Evolutionary conservation across 345 rosid species (phyloP).

Genomic region (Rhizophora apiculata): DNA sequence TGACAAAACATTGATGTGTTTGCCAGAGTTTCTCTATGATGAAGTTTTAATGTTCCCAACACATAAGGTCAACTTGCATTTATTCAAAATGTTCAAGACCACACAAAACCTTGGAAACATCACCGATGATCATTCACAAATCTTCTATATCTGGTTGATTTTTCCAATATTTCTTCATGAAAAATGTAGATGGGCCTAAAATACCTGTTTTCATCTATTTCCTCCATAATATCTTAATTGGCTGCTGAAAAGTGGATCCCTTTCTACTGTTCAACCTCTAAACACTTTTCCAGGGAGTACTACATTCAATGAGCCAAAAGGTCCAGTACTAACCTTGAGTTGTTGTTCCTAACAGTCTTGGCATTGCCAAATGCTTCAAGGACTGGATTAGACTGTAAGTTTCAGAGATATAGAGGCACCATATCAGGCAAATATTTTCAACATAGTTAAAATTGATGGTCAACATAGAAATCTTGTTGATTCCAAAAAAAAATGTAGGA

Average conservation of each 20-base stretch:
- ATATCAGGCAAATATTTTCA: slow-evolving; percentile 22
- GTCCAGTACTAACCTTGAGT: slow-evolving; percentile 61
- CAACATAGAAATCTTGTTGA: slow-evolving; percentile 2
- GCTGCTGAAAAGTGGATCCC: background rate
- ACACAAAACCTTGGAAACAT: background rate
- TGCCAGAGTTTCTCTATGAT: no score
- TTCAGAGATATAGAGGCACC: slow-evolving; percentile 27
- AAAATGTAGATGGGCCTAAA: background rate
- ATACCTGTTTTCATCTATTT: background rate
- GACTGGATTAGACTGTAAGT: slow-evolving; percentile 94
- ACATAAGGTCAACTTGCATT: no score
- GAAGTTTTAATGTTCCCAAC: no score
- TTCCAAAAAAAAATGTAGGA: background rate
- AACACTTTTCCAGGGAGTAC: background rate
- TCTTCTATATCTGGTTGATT: background rate
- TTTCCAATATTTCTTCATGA: slow-evolving; percentile 7
- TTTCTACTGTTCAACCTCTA: slow-evolving; percentile 7
- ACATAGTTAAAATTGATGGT: slow-evolving; percentile 3
- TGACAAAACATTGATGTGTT: no score
- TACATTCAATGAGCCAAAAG: slow-evolving; percentile 3
- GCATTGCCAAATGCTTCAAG: slow-evolving; percentile 99
- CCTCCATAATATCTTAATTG: background rate
- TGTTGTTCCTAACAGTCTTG: slow-evolving; percentile 95
- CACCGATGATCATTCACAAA: background rate
- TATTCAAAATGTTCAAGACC: background rate